phyloP scores from a whole-genome alignment of 2,329 filamentous ascomycete genomes.

The Paraphoma sp. region DNA sequence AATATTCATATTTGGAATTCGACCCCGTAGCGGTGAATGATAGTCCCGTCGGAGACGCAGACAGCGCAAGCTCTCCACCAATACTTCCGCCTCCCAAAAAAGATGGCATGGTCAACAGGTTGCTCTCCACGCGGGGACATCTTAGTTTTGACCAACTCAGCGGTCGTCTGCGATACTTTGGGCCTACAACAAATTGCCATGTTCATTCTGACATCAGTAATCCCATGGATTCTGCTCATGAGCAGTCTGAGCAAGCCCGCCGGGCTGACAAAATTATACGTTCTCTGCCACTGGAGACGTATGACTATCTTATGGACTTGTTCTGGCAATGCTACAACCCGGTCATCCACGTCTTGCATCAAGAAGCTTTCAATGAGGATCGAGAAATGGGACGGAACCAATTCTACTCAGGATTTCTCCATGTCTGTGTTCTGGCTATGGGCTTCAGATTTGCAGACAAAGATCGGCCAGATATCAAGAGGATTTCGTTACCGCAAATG shows the following conservation, averaged over 20 bases:
- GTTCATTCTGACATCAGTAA: constrained; percentile 54
- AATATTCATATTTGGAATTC: constrained; percentile 24
- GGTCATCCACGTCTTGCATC: constrained; percentile 58
- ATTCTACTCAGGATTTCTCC: constrained; percentile 61
- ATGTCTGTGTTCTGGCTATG: constrained; percentile 60
- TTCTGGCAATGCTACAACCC: constrained; percentile 63
- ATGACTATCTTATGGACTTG: constrained; percentile 60
- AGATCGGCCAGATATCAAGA: constrained; percentile 57
- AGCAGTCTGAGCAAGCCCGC: constrained; percentile 55
- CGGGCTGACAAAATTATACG: constrained; percentile 58
- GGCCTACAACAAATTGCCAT: constrained; percentile 61
- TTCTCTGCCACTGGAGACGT: constrained; percentile 54
- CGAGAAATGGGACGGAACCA: constrained; percentile 54
- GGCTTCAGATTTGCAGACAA: constrained; percentile 61
- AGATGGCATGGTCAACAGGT: constrained; percentile 57
- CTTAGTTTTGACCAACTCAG: constrained; percentile 60
- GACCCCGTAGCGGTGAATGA: constrained; percentile 34
- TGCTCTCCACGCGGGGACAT: constrained; percentile 59
- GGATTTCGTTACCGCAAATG: constrained; percentile 54
- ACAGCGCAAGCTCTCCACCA: constrained; percentile 38
- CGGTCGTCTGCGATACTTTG: constrained; percentile 60
- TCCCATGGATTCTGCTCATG: constrained; percentile 45
- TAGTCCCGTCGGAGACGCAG: constrained; percentile 32
- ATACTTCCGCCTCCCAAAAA: constrained; percentile 49
- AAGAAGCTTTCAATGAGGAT: constrained; percentile 58